These are phyloP conservation scores for Apophysomyces sp. DNA, from an alignment of 371 early-diverging fungal genomes.

Conservation along the genomic window DNA sequence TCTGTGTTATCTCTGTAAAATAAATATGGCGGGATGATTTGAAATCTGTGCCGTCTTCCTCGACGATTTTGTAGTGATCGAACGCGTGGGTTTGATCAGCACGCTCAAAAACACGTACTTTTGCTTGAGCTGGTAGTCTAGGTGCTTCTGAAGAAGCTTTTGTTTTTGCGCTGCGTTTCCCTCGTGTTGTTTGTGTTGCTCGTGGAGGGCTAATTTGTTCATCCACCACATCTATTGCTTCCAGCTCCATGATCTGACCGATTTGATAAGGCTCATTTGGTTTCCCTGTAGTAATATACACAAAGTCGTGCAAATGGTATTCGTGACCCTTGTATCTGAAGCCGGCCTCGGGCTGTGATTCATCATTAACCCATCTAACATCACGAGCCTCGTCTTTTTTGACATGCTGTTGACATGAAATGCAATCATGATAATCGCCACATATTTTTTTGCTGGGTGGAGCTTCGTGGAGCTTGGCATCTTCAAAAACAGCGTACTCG, in stretches of 20 bases:
- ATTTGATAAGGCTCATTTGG: slow-evolving; percentile 44
- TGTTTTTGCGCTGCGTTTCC: background rate
- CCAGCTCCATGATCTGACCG: slow-evolving; percentile 34
- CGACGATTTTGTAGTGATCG: slow-evolving; percentile 10
- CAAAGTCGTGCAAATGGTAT: slow-evolving; percentile 49
- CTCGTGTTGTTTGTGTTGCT: background rate
- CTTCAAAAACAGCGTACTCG: slow-evolving; percentile 38
- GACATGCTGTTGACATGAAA: slow-evolving; percentile 21
- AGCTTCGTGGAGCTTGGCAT: slow-evolving; percentile 29
- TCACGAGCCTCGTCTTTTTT: background rate
- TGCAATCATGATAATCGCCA: slow-evolving; percentile 14
- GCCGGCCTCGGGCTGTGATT: slow-evolving; percentile 2
- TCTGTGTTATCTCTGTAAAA: slow-evolving; percentile 20
- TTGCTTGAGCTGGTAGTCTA: background rate
- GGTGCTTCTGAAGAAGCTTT: background rate
- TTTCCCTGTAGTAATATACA: slow-evolving; percentile 35
- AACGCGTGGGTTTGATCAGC: slow-evolving; percentile 7
- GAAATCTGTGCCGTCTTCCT: background rate
- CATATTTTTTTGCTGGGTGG: background rate
- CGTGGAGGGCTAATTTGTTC: background rate
- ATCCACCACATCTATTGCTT: background rate
- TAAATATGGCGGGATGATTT: slow-evolving; percentile 39
- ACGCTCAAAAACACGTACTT: slow-evolving; percentile 8
- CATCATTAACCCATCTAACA: background rate
- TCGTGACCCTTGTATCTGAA: slow-evolving; percentile 21